phyloP scores from a whole-genome alignment of 1,139 yeast species.

The Pichia sp. region DNA sequence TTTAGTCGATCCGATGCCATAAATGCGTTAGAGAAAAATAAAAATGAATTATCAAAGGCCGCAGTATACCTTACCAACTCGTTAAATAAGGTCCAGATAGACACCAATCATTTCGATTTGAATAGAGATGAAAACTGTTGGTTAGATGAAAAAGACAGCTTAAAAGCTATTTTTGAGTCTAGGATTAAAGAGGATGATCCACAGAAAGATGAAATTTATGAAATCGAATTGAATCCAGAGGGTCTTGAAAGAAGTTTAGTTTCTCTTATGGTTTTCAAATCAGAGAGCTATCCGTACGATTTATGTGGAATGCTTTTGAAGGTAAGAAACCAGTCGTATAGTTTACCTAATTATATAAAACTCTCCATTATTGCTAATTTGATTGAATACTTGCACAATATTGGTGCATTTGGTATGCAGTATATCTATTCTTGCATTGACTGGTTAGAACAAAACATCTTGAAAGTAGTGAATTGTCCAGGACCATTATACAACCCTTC shows the following conservation, averaged over 20 bases:
- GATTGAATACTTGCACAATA: slow-evolving; percentile 33
- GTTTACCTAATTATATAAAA: slow-evolving; percentile 69
- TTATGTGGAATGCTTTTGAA: slow-evolving; percentile 58
- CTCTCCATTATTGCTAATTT: slow-evolving; percentile 51
- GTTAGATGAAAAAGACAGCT: slow-evolving; percentile 72
- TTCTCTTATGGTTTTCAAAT: slow-evolving; percentile 45
- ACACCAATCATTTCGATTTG: slow-evolving; percentile 6
- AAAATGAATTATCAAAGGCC: slow-evolving; percentile 44
- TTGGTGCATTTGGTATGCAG: slow-evolving; percentile 56
- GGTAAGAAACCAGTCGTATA: slow-evolving; percentile 38
- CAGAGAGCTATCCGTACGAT: slow-evolving; percentile 48
- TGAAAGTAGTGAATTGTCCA: slow-evolving; percentile 57
- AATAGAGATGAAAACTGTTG: slow-evolving; percentile 36
- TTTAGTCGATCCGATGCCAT: slow-evolving; percentile 59
- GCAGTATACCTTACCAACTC: slow-evolving; percentile 42
- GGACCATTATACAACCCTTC: slow-evolving; percentile 49
- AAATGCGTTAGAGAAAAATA: slow-evolving; percentile 36
- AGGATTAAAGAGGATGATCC: slow-evolving; percentile 26
- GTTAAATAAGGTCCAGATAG: neutral
- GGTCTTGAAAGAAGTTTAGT: slow-evolving; percentile 32
- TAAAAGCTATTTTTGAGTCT: slow-evolving; percentile 46
- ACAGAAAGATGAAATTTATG: slow-evolving; percentile 27
- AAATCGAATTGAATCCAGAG: slow-evolving; percentile 31
- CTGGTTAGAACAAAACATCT: slow-evolving; percentile 64
- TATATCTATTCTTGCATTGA: slow-evolving; percentile 60